phyloP scores from a whole-genome alignment of 1,139 yeast species.

The Pichia sp. region DNA sequence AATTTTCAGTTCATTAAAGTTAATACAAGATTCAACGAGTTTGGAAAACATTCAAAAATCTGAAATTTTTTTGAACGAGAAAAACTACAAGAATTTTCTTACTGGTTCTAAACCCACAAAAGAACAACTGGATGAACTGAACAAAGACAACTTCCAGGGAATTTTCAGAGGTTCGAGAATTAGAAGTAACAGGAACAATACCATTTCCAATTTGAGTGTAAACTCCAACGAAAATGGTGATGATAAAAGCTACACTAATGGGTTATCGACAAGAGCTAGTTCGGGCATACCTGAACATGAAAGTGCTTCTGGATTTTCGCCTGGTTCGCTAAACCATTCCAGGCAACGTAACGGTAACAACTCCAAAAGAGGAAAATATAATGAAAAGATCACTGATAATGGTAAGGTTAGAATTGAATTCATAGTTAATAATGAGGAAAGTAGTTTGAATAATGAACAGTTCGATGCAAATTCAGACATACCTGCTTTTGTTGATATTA shows the following conservation, averaged over 20 bases:
- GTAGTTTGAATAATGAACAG: constrained; percentile 4
- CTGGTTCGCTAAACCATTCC: constrained; percentile 6
- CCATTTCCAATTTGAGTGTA: too few species aligned
- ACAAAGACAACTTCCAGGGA: constrained; percentile 23
- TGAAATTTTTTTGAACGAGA: constrained; percentile 33
- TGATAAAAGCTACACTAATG: neutral
- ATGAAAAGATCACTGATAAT: constrained; percentile 38
- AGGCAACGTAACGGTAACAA: neutral
- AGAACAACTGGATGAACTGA: constrained; percentile 25
- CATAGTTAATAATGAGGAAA: constrained; percentile 38
- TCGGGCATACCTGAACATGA: constrained; percentile 6
- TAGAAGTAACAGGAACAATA: neutral
- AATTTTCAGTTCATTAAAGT: constrained; percentile 67
- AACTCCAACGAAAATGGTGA: neutral
- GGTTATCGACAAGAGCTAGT: constrained; percentile 1
- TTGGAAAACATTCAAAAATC: constrained; percentile 39
- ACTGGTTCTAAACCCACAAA: constrained; percentile 28
- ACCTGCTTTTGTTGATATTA: constrained; percentile 37
- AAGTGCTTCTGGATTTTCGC: constrained; percentile 3
- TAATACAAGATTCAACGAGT: constrained; percentile 71
- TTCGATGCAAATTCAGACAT: constrained; percentile 18
- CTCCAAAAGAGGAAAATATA: constrained; percentile 32
- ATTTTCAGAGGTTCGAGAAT: constrained; percentile 22
- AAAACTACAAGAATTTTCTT: constrained; percentile 30
- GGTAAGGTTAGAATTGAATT: constrained; percentile 46